Evolutionary conservation across 2,329 filamentous ascomycete genomes (phyloP), one percentile per base, ranked within the genome.

Genomic region (Penicillium expansum): DNA sequence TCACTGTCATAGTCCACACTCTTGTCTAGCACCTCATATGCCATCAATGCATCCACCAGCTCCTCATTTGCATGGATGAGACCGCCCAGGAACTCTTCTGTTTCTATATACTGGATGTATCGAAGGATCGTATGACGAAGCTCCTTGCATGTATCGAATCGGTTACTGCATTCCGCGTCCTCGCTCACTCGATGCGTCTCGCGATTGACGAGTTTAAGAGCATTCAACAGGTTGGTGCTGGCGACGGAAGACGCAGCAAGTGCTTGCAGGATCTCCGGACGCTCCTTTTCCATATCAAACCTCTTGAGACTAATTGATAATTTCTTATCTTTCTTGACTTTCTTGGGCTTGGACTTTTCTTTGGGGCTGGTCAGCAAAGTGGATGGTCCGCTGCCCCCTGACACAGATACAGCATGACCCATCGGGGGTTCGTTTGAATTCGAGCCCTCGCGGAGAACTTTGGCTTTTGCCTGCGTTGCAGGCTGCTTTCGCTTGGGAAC

Each of bases 11-110:
- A 84, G 48, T 82, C 79, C 39, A 80, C 69, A 48, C 77, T 79
- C 64, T 80, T 80, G 71, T 99, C 93, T 61, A 97, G 84, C 66
- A 97, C 90, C 75, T 97, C 93, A 69, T 92, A 99, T 0, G 92
- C 90, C 85, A 96, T 96, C 56, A 99, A 82, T 1, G 92, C 91
- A 60, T 88, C 88, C 39, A 97, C 90, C n/a, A 99, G 86, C 74
- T 96, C 90, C 67, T 99, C 94, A 68, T 99, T 97, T 62, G 93
- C 92, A 68, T 94, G 91, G 18, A 99, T 86, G 5, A 99, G 82
- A 59, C 91, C 88, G 41, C 93, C 94, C 9, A 99, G 86, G 82
- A 90, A 97, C 68, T 97, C 87, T 69, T 97, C 93, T 9, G 86
- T 88, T 71, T 96, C 91, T 13, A 97, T 89, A 49, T 92, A 83